Evolutionary conservation across 2,329 filamentous ascomycete genomes (phyloP), one percentile per base, ranked within the genome.

Genomic region (Clarireedia monteithiana): DNA sequence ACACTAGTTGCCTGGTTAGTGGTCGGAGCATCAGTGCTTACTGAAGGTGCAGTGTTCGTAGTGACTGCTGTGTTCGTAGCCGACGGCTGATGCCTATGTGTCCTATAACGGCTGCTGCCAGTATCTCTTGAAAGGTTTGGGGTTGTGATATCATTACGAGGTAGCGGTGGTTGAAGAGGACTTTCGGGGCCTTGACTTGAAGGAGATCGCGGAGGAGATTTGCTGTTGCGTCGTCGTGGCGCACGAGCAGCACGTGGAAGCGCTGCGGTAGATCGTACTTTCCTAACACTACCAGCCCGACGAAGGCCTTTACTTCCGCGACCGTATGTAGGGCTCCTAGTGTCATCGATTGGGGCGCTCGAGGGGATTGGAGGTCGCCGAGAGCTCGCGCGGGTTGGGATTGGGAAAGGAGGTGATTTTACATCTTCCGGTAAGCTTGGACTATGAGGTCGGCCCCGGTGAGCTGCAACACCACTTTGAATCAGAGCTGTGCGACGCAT

Each of bases 321-420:
- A 34, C 72, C 71, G 71, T 80, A 82, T n/a, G 86, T 90, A 1
- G 91, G 91, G 67, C 89, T 96, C 60, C 83, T 80, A 42, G 84
- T 85, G 3, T 88, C 88, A 60, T 96, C 90, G 59, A 81, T 83
- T 7, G 66, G 77, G 2, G 77, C 75, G 68, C 88, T 91, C 50
- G 80, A 75, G 62, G 80, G 85, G 58, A 84, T 72, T 0, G 83
- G 81, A 23, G 85, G 79, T 65, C 86, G 85, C 58, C 91, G 83
- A 5, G 91, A 99, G 71, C 92, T 97, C 30, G 89, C 88, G 56
- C 94, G 80, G 3, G 85, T 86, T 0, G 94, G 94, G 6, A 99
- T 95, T 0, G 94, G 91, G 74, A 95, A 96, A 0, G 94, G 94
- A 27, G 94, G 91, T 52, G 82, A 77, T 30, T 70, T 66, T 24